Percentiles rank a stretch among this genome's conserved stretches.
Conservation (phyloP, 139 green algal genomes). For the Gonium pectorale region DNA sequence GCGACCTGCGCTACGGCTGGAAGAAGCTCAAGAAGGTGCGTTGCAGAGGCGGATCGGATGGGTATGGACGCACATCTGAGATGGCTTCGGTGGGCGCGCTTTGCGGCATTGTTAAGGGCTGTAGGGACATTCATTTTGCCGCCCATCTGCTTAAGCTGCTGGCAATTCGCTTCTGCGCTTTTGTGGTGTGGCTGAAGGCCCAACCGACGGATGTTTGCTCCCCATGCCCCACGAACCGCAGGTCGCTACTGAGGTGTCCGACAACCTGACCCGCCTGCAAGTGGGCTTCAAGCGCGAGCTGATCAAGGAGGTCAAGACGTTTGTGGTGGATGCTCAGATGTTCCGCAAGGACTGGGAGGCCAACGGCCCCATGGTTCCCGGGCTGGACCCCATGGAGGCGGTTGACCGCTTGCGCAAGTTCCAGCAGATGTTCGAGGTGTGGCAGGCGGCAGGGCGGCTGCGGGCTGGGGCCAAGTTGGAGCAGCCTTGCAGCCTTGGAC, state of each 20-base stretch:
- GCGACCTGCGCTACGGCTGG: constrained; percentile 91
- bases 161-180: no score
- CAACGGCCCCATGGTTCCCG: constrained; percentile 89
- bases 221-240: no score
- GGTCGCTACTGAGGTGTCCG: constrained; percentile 82
- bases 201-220: no score
- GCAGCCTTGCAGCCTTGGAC: no score
- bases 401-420: constrained; percentile 92
- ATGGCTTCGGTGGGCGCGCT: no score
- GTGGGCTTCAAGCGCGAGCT: constrained; percentile 92
- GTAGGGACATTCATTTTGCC: no score
- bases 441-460: background rate
- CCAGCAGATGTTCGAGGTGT: constrained; percentile 91
- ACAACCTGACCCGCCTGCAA: constrained; percentile 87
- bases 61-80: no score
- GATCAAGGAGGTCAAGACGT: constrained; percentile 90
- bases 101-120: no score
- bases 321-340: constrained; percentile 83
- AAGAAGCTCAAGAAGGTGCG: constrained; percentile 86
- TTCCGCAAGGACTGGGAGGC: constrained; percentile 90
- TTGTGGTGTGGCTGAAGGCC: no score
- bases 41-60: no score
- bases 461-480: no score
- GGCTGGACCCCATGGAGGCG: constrained; percentile 92
- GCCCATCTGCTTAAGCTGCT: no score